These are phyloP conservation scores for Eucalyptus polybractea DNA, from an alignment of 345 rosid species.

Conservation along the genomic window DNA sequence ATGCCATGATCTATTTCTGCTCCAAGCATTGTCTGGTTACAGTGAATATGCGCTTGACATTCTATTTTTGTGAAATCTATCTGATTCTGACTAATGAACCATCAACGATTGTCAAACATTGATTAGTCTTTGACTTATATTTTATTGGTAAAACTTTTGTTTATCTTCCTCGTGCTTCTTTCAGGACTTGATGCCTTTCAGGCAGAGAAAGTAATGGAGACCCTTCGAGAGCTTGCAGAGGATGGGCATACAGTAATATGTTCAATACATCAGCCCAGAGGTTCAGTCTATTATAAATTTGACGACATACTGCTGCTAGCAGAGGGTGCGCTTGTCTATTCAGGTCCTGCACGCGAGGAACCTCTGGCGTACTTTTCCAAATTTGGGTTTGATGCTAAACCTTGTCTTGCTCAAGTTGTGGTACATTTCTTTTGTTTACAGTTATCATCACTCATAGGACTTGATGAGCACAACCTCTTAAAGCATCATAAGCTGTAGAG, in stretches of 20 bases:
- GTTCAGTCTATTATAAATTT: constrained; percentile 81
- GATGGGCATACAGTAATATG: constrained; percentile 97
- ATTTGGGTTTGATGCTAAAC: constrained; percentile 55
- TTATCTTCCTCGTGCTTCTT: background rate
- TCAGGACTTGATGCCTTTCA: constrained; percentile 98
- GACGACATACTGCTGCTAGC: constrained; percentile 84
- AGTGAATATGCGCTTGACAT: background rate
- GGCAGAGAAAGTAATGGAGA: constrained; percentile 95
- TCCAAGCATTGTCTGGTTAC: background rate
- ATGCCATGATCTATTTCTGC: background rate
- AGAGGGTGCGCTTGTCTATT: constrained; percentile 71
- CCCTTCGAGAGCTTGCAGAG: constrained; percentile 72
- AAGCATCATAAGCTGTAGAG: background rate
- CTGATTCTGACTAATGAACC: background rate
- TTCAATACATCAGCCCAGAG: constrained; percentile 98
- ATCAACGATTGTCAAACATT: background rate
- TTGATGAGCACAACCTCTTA: background rate
- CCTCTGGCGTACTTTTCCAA: constrained; percentile 73
- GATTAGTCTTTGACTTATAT: background rate
- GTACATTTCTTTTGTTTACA: background rate
- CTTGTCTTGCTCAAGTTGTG: background rate
- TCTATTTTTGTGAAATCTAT: background rate
- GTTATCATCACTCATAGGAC: background rate
- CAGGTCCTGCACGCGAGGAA: constrained; percentile 77
- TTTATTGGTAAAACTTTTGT: background rate